phyloP scores from a whole-genome alignment of 208 protist species.

The Trypanosoma conorhini region DNA sequence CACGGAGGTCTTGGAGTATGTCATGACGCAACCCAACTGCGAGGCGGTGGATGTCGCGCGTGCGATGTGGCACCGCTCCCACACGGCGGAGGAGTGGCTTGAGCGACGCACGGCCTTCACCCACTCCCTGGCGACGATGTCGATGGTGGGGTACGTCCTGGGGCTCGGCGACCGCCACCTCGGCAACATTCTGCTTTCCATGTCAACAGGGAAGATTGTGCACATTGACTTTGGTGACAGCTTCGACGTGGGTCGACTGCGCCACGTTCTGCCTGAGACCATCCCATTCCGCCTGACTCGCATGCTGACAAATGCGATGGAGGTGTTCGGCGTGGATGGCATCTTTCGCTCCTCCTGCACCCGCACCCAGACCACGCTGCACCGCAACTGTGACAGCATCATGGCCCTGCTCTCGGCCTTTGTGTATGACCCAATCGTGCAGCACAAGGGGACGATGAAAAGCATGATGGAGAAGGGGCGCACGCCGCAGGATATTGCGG shows the following conservation, averaged over 20 bases:
- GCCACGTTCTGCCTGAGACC: conserved; percentile 99
- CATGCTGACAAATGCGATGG: conserved; percentile 99
- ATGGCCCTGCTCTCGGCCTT: conserved; percentile 99
- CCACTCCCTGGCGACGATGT: conserved; percentile 98
- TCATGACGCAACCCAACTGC: conserved; percentile 96
- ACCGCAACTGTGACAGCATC: conserved; percentile 98
- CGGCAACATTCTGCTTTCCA: conserved; percentile 99
- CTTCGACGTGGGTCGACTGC: conserved; percentile 99
- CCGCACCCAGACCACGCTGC: conserved; percentile 97
- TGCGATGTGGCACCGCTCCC: conserved; percentile 97
- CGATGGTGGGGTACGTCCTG: conserved; percentile 95
- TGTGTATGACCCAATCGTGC: conserved; percentile 99
- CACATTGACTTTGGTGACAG: conserved; percentile 99
- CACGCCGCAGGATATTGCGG: conserved; percentile 92
- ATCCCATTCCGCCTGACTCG: conserved; percentile 99
- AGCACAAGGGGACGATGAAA: conserved; percentile 97
- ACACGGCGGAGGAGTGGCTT: conserved; percentile 98
- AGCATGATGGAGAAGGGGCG: conserved; percentile 93
- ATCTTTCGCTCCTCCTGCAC: conserved; percentile 98
- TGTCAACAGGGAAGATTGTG: conserved; percentile 97
- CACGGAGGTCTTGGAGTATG: conserved; percentile 97
- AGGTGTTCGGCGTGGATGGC: conserved; percentile 99
- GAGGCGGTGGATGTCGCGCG: conserved; percentile 82
- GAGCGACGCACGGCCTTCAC: conserved; percentile 98
- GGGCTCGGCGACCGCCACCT: conserved; percentile 99